phyloP scores from a whole-genome alignment of 2,329 filamentous ascomycete genomes.

The Tolypocladium endophyticum region DNA sequence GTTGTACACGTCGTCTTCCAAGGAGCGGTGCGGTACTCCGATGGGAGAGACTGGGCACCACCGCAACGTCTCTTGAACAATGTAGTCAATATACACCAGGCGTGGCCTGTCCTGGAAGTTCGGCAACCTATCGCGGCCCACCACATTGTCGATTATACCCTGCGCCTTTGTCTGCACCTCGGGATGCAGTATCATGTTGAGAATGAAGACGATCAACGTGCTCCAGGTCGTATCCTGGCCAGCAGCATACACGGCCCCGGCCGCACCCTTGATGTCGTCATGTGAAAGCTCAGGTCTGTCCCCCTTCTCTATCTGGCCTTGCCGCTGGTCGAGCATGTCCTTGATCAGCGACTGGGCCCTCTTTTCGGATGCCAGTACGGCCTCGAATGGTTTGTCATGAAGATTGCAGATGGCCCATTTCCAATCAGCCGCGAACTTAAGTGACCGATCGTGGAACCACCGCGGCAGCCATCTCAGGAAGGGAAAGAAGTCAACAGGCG shows the following conservation, averaged over 20 bases:
- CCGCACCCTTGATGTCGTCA: constrained; percentile 37
- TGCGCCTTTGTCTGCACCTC: constrained; percentile 35
- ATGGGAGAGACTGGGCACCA: constrained; percentile 35
- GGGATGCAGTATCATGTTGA: constrained; percentile 30
- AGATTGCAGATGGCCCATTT: constrained; percentile 24
- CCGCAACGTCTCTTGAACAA: constrained; percentile 36
- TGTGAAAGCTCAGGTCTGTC: constrained; percentile 21
- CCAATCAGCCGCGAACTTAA: constrained; percentile 18
- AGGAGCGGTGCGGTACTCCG: constrained; percentile 43
- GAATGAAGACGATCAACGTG: constrained; percentile 31
- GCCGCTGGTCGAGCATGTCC: constrained; percentile 14
- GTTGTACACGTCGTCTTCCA: constrained; percentile 45
- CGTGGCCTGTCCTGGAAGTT: constrained; percentile 30
- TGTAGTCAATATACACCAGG: constrained; percentile 31
- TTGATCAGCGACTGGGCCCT: constrained; percentile 18
- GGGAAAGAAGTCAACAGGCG: constrained; percentile 38
- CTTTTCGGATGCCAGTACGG: constrained; percentile 17
- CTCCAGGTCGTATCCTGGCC: constrained; percentile 35
- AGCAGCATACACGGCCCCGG: constrained; percentile 35
- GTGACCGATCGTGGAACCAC: constrained; percentile 20
- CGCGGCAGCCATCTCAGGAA: constrained; percentile 29
- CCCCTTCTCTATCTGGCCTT: constrained; percentile 13
- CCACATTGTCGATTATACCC: constrained; percentile 33
- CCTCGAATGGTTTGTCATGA: constrained; percentile 32
- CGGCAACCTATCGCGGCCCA: constrained; percentile 34